phyloP scores from a whole-genome alignment of 805 yeast genomes.

The Schizosaccharomyces lindneri region DNA sequence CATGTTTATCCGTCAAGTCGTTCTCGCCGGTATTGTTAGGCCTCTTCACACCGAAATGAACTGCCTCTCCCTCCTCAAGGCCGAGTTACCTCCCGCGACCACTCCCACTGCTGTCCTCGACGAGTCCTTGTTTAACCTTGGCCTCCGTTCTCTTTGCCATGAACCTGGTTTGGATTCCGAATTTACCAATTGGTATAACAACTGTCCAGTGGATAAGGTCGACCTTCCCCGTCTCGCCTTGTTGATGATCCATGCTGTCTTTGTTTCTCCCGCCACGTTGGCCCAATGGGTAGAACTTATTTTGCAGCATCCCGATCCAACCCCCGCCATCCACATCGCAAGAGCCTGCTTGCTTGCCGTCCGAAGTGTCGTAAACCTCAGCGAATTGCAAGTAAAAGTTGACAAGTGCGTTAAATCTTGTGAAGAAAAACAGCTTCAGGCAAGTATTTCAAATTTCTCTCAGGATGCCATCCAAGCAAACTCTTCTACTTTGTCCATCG shows the following conservation, averaged over 20 bases:
- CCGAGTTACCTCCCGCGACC: not conserved
- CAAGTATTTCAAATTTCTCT: not conserved
- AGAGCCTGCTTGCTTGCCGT: not conserved
- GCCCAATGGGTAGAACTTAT: not conserved
- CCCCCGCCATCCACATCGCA: not conserved
- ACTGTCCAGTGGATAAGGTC: not conserved
- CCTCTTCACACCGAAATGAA: not conserved
- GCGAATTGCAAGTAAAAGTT: not conserved
- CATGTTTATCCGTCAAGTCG: not conserved
- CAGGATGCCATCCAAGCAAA: not conserved
- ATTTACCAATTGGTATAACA: not conserved
- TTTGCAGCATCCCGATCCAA: not conserved
- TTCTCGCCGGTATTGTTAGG: not conserved
- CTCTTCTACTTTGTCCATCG: not conserved
- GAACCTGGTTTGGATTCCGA: not conserved
- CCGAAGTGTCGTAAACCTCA: not conserved
- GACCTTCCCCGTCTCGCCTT: not conserved
- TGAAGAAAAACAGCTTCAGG: not conserved
- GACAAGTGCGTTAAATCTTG: not conserved
- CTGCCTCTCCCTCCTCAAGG: not conserved
- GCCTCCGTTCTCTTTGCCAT: not conserved
- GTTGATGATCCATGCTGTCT: not conserved
- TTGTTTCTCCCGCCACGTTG: not conserved
- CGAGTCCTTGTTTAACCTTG: not conserved
- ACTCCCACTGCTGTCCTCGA: not conserved